Conservation (phyloP, 2,329 filamentous ascomycete genomes). For the Ascochyta lentis region DNA sequence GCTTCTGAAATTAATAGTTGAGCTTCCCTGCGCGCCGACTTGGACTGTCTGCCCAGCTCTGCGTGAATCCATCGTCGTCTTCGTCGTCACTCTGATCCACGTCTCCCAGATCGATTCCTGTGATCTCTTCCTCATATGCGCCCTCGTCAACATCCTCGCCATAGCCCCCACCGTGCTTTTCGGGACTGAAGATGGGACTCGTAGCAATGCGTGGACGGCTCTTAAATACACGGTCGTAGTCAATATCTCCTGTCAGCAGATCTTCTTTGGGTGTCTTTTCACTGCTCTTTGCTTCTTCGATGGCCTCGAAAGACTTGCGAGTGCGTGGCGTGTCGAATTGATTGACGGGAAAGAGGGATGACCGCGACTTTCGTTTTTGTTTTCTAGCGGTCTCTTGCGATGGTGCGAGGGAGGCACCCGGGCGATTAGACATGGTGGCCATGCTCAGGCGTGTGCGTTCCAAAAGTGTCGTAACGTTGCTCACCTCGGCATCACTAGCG, state of each 20-base stretch:
- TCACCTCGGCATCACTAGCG: constrained; percentile 17
- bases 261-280: constrained; percentile 67
- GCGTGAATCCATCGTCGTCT: constrained; percentile 31
- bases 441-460: constrained; percentile 85
- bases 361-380: constrained; percentile 23
- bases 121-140: constrained; percentile 35
- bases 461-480: constrained; percentile 56
- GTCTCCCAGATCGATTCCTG: constrained; percentile 40
- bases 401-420: constrained; percentile 22
- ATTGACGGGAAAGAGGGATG: constrained; percentile 58
- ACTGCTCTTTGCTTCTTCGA: constrained; percentile 30
- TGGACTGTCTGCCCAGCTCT: constrained; percentile 42
- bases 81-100: constrained; percentile 40
- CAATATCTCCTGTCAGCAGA: constrained; percentile 72
- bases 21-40: constrained; percentile 27
- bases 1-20: not conserved
- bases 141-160: constrained; percentile 18
- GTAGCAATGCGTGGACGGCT: constrained; percentile 80
- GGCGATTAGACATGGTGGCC: constrained; percentile 62
- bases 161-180: constrained; percentile 4
- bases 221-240: constrained; percentile 84
- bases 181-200: constrained; percentile 65
- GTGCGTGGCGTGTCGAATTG: constrained; percentile 63
- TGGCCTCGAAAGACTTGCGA: constrained; percentile 27
- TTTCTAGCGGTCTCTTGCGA: constrained; percentile 22